These are phyloP conservation scores for Naematelia encephala DNA, from an alignment of 768 basidiomycete genomes.

Conservation along the genomic window DNA sequence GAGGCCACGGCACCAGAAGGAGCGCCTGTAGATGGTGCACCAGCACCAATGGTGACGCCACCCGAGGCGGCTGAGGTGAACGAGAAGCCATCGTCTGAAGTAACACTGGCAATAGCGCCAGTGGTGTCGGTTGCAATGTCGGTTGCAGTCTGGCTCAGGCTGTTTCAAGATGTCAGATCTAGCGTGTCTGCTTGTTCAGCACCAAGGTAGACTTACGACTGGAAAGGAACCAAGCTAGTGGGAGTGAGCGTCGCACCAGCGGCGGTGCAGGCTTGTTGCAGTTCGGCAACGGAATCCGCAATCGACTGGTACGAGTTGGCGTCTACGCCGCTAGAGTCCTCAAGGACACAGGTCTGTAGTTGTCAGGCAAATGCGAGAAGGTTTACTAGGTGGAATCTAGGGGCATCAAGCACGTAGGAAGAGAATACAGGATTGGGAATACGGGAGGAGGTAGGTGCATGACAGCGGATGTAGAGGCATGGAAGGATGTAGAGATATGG, in stretches of 20 bases:
- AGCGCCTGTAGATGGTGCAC: not conserved
- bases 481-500: too few species aligned
- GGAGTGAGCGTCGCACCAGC: conserved; percentile 17
- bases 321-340: conserved; percentile 21
- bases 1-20: not conserved
- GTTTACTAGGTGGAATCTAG: not conserved
- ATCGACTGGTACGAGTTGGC: conserved; percentile 9
- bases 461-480: too few species aligned
- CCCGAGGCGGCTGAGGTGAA: conserved; percentile 4
- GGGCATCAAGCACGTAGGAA: not conserved
- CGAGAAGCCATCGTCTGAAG: not conserved
- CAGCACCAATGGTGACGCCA: conserved; percentile 5
- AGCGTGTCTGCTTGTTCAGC: too few species aligned
- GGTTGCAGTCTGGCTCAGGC: not conserved
- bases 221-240: not conserved
- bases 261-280: conserved; percentile 13
- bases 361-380: not conserved
- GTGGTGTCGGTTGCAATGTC: not conserved
- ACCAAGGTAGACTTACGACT: not conserved
- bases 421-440: not conserved
- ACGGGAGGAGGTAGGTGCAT: too few species aligned
- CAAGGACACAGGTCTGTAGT: conserved; percentile 17
- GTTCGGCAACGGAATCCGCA: conserved; percentile 12
- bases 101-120: not conserved
- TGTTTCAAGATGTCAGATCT: not conserved